Percentiles rank a stretch among this genome's conserved stretches.
phyloP scores from a whole-genome alignment of 2,329 filamentous ascomycete species.

The Calonectria hongkongensis region DNA sequence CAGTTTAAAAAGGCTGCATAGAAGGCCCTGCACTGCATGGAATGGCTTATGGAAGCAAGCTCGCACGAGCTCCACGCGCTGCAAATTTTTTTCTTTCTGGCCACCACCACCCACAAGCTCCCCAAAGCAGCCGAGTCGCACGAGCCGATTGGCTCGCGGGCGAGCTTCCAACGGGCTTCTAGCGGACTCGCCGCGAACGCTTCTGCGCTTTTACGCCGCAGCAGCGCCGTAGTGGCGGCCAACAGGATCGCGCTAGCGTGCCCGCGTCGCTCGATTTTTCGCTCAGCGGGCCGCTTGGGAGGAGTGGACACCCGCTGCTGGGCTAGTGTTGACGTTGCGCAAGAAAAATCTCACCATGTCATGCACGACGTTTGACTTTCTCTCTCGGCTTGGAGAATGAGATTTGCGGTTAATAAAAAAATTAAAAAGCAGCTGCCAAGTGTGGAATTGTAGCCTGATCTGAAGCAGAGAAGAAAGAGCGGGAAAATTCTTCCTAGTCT shows the following conservation, averaged over 20 bases:
- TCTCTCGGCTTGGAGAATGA: not conserved
- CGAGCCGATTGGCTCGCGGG: constrained; percentile 38
- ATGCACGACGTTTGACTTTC: constrained; percentile 11
- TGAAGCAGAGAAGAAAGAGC: not conserved
- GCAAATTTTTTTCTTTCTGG: not conserved
- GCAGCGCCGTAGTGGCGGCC: constrained; percentile 33
- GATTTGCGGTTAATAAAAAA: not conserved
- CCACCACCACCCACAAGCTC: not conserved
- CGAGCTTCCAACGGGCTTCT: constrained; percentile 11
- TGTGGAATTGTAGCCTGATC: constrained; percentile 1
- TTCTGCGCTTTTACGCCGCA: constrained; percentile 33
- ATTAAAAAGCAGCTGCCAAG: not conserved
- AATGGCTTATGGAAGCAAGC: constrained; percentile 30
- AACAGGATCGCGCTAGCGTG: constrained; percentile 3
- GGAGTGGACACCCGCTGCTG: not conserved
- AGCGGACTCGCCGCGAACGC: constrained; percentile 26
- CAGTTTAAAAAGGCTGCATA: constrained; percentile 25
- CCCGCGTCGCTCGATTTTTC: constrained; percentile 16
- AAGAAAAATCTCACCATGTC: constrained; percentile 21
- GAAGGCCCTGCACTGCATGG: constrained; percentile 39
- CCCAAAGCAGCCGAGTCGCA: constrained; percentile 33
- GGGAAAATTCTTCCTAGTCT: not conserved
- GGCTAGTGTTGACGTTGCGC: not conserved
- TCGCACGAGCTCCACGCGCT: constrained; percentile 7
- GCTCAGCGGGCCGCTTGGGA: constrained; percentile 29